These are phyloP conservation scores for Letharia columbiana DNA, from an alignment of 495 filamentous ascomycete species.

Conservation along the genomic window DNA sequence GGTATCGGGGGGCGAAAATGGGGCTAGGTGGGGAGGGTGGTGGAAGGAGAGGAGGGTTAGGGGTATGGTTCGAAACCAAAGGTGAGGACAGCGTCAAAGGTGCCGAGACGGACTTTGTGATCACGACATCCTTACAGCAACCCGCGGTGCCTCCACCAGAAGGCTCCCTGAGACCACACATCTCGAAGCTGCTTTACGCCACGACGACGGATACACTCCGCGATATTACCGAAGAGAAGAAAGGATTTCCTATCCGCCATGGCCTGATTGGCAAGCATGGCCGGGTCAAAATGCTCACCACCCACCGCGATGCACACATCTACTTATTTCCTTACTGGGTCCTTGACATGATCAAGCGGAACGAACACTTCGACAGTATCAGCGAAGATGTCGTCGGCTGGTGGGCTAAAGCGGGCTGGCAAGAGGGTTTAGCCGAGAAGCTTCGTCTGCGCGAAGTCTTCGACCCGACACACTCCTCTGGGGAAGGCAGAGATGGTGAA, in stretches of 20 bases:
- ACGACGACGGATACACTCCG: conserved; percentile 80
- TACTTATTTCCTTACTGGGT: conserved; percentile 93
- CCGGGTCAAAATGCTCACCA: conserved; percentile 65
- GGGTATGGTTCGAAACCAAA: conserved; percentile 83
- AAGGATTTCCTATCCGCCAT: conserved; percentile 56
- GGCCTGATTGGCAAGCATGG: conserved; percentile 62
- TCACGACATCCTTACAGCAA: conserved; percentile 54
- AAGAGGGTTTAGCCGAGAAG: conserved; percentile 68
- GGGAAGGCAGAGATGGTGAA: conserved; percentile 29
- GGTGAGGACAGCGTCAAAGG: conserved; percentile 68
- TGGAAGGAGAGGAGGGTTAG: conserved; percentile 64
- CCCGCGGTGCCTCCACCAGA: conserved; percentile 46
- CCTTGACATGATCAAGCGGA: conserved; percentile 64
- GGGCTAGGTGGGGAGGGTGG: conserved; percentile 45
- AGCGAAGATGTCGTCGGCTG: conserved; percentile 88
- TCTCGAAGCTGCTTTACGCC: conserved; percentile 62
- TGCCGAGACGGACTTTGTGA: conserved; percentile 85
- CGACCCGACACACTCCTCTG: conserved; percentile 23
- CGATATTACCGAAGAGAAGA: conserved; percentile 62
- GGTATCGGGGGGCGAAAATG: conserved; percentile 30
- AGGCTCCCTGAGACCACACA: conserved; percentile 51
- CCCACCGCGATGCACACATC: conserved; percentile 79
- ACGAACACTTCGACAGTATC: conserved; percentile 75
- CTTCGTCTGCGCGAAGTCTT: conserved; percentile 63
- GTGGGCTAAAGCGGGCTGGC: conserved; percentile 94